Evolutionary conservation across 2,329 filamentous ascomycete genomes (phyloP), one percentile per base, ranked within the genome.

Genomic region (Pseudogymnoascus sp.): DNA sequence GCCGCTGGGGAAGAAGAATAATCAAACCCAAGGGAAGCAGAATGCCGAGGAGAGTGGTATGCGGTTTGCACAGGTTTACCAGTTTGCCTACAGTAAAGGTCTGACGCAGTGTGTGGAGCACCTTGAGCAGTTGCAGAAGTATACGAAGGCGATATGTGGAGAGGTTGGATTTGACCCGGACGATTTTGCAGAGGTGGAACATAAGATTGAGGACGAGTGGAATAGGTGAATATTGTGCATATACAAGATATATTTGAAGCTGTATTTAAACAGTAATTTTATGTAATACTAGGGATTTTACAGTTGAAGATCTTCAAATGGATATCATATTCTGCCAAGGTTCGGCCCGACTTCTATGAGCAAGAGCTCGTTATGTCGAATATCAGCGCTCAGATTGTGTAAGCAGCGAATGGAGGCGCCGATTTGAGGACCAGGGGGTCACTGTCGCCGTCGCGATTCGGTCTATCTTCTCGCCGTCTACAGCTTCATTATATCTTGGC

Each of bases 41-140:
- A 84, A 82, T 81, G 78, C 78, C 31, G 80, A 84, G 46, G 23
- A 31, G 8, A 53, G 25, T 60, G 77, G 69, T 14, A 76, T 76
- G 67, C 79, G 80, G 63, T 84, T 82, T 81, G 78, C 78, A 36
- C 80, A 84, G 68, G 82, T 85, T 63, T 84, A 86, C 69, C 80
- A 79, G 63, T 83, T 80, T 70, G 80, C 78, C 1, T 82, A 82
- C 68, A 80, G 79, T 63, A 78, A 83, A 67, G 82, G 79, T 65
- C 72, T 83, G 56, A 83, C 80, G 5, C 79, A 80, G 3, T 83
- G 67, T 66, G 84, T 71, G 78, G 77, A 79, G 60, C 79, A 85
- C 66, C 69, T 85, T 2, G 79, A 83, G 67, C 77, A 80, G 64
- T 70, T 86, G 56, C 80, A 84, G 68, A 79, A 76, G 65, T 84